Evolutionary conservation across 495 filamentous ascomycete species (phyloP), one percentile per base, ranked within the genome.

Genomic region (Rhypophila decipiens): DNA sequence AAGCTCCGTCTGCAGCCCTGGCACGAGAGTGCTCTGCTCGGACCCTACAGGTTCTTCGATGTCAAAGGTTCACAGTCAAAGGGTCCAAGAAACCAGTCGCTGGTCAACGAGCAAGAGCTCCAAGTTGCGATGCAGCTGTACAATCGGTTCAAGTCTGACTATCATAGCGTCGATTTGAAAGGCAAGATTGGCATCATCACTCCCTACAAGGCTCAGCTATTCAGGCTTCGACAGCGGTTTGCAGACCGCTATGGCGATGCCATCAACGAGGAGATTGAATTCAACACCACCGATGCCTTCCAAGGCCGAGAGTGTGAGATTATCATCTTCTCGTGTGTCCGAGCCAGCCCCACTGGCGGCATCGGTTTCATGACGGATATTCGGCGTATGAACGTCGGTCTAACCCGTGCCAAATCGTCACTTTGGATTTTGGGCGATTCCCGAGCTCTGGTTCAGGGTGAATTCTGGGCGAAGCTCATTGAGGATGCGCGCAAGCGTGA

Each of bases 321-420:
- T 51, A 96, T 98, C 59, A 96, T 98, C 48, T 98, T 98, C 71
- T 97, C 94, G 41, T 98, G 93, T 63, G 93, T 98, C 24, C 82
- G 93, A 66, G 90, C 93, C 24, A 90, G 87, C 13, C 72, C 80
- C 10, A 86, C 82, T 23, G 88, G 89, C 23, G 88, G 94, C 56
- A 95, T 98, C 59, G 93, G 93, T 75, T 98, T 98, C 79, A 83
- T 98, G 75, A 83, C 85, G 37, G 93, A 98, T 69, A 95, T 98
- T 59, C 83, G 93, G 42, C 93, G 93, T 79, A 98, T 98, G 93
- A 98, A 98, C 69, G 93, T 98, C 59, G 93, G 93, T 70, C 72
- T 98, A 36, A 98, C 93, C 7, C 82, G 93, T 73, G 94, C 93
- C 10, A 96, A 95, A 59, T 94, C 86, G 12, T 96, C 90, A 2